Conservation (phyloP, 331 rosid genomes). For the Saraca asoca region DNA sequence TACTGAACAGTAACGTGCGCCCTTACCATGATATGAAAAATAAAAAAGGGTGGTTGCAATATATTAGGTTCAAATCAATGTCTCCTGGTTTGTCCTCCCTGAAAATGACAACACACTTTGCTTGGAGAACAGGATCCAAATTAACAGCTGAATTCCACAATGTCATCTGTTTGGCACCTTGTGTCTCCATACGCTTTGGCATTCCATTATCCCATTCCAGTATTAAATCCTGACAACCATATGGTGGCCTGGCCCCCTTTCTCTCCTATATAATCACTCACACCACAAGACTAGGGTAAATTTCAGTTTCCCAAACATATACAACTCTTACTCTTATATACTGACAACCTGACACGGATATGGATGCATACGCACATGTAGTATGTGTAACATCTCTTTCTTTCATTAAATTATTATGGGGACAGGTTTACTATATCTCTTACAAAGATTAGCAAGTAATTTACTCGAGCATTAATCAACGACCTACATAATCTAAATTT, state of each 20-base stretch:
- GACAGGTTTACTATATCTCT: too few species aligned
- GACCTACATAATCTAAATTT: too few species aligned
- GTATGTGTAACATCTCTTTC: conserved; percentile 40
- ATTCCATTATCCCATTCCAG: conserved; percentile 16
- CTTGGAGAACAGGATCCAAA: conserved; percentile 42
- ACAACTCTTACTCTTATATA: not conserved
- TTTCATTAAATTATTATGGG: not conserved
- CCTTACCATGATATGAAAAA: conserved; percentile 33
- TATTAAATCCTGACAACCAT: conserved; percentile 21
- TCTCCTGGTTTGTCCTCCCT: conserved; percentile 44
- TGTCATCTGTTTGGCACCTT: conserved; percentile 34
- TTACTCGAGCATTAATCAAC: too few species aligned
- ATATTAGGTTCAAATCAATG: conserved; percentile 46
- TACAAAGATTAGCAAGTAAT: too few species aligned
- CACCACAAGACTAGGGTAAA: too few species aligned
- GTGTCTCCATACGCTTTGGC: conserved; percentile 18
- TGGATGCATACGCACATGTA: conserved; percentile 16
- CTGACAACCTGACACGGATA: conserved; percentile 30
- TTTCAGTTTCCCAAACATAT: conserved; percentile 16
- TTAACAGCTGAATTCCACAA: conserved; percentile 28
- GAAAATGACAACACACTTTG: conserved; percentile 54
- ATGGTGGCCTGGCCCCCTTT: not conserved
- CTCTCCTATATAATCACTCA: not conserved
- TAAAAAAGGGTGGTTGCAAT: conserved; percentile 24
- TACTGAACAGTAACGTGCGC: conserved; percentile 27